A percentile compares a stretch with the other conserved stretches of the same genome.
These are phyloP conservation scores for Boehmeria nivea DNA, from an alignment of 306 rosid genomes.

Conservation along the genomic window DNA sequence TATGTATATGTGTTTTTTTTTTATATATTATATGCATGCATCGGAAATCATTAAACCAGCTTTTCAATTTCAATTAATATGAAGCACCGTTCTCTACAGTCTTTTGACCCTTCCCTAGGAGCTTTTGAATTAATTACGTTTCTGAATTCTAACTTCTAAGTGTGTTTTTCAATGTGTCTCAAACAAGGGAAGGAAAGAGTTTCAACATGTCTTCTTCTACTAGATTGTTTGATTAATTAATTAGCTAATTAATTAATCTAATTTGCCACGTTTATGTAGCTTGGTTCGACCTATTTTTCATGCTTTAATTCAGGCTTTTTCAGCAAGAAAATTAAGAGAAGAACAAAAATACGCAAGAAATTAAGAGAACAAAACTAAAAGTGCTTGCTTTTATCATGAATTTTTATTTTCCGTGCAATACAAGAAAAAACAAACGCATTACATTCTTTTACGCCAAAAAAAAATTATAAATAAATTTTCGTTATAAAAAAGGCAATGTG, in stretches of 20 bases:
- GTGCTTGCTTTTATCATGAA: neutral
- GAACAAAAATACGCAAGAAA: neutral
- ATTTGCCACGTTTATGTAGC: neutral
- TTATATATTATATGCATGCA: no score
- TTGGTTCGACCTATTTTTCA: neutral
- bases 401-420: neutral
- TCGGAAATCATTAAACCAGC: no score
- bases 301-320: slow-evolving; percentile 5
- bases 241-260: neutral
- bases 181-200: neutral
- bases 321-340: no score
- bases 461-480: no score
- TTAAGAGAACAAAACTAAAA: neutral
- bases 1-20: no score
- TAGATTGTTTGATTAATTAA: neutral
- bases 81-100: neutral
- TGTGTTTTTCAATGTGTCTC: neutral
- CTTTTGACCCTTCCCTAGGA: neutral
- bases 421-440: neutral
- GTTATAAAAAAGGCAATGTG: no score
- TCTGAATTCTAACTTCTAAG: neutral
- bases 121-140: neutral
- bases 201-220: neutral
- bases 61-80: no score
- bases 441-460: neutral